Evolutionary conservation across 2,329 filamentous ascomycete genomes (phyloP), one percentile per base, ranked within the genome.

Genomic region (Tolypocladium album): DNA sequence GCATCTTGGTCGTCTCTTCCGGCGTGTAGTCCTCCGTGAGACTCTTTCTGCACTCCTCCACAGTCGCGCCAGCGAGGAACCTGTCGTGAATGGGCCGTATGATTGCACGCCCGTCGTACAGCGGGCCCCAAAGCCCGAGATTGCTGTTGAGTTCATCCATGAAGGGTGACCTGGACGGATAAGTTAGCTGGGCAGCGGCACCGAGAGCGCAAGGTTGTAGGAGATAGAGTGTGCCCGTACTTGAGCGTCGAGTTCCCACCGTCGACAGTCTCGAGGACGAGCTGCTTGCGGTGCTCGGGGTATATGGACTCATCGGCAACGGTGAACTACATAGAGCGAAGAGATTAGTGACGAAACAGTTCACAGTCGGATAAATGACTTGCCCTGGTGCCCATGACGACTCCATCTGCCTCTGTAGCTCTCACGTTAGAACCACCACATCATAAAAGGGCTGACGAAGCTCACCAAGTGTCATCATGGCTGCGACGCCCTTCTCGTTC

Each of bases 401-500:
- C 71, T 17, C 71, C 76, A 38, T 78, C 75, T 0, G 77, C 78
- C 4, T 76, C 78, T 77, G 50, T 27, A 9, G 24, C 34, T 55
- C 9, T 39, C 56, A 63, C 38, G 68, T 59, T 61, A 58, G 50
- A 31, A 34, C 3, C 31, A 17, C 9, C 22, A 15, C 27, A n/a
- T 13, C 22, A 6, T 15, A 22, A 39, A 0, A 12, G 2, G 12
- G 11, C 55, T 3, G 27, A 22, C 17, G 12, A 38, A 3, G 69
- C 73, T 66, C 56, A 80, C 83, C 84, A 12, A 87, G 70, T 1
- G 77, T 73, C 61, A 87, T 62, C 2, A 80, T 79, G 2, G 83
- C 83, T 2, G 81, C 80, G 1, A 80, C 80, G 0, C 81, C 81
- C 43, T 82, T 75, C 1, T 78, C 79, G 60, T 86, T 79, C 7